Percentiles rank a stretch among this genome's conserved stretches.
Evolutionary conservation across 2,329 filamentous ascomycete species (phyloP).

Genomic region (Stenocarpella maydis): DNA sequence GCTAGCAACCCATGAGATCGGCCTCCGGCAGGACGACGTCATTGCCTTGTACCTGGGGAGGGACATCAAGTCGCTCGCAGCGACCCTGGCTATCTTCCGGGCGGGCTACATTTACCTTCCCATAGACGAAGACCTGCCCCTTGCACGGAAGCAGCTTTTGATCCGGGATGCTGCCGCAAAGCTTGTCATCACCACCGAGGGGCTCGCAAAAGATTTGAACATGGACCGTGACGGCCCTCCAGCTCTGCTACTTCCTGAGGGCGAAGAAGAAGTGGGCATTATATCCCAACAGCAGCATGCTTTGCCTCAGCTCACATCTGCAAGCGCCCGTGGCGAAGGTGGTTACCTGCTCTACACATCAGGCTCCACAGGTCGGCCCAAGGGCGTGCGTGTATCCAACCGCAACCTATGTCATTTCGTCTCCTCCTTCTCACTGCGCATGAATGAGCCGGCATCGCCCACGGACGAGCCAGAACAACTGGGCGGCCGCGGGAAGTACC

Average conservation of each 20-base stretch:
- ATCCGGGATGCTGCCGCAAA: slow-evolving; percentile 62
- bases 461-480: slow-evolving; percentile 30
- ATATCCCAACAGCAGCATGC: not conserved
- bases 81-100: slow-evolving; percentile 70
- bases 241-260: slow-evolving; percentile 30
- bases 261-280: slow-evolving; percentile 24
- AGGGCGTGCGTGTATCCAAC: slow-evolving; percentile 45
- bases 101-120: slow-evolving; percentile 70
- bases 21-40: slow-evolving; percentile 58
- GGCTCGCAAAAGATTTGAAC: slow-evolving; percentile 30
- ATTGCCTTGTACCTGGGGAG: slow-evolving; percentile 71
- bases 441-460: slow-evolving; percentile 34
- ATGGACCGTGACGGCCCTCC: slow-evolving; percentile 28
- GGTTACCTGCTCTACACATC: slow-evolving; percentile 47
- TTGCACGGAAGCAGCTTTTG: slow-evolving; percentile 68
- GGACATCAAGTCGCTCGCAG: slow-evolving; percentile 69
- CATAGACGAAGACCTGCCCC: slow-evolving; percentile 67
- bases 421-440: slow-evolving; percentile 35
- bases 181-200: slow-evolving; percentile 54
- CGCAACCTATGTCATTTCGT: slow-evolving; percentile 29
- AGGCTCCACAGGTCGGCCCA: slow-evolving; percentile 46
- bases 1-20: slow-evolving; percentile 41
- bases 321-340: not conserved
- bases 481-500: slow-evolving; percentile 40
- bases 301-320: not conserved